These are phyloP conservation scores for Aphanomyces stellatus DNA, from an alignment of 352 stramenopile species.

Conservation along the genomic window DNA sequence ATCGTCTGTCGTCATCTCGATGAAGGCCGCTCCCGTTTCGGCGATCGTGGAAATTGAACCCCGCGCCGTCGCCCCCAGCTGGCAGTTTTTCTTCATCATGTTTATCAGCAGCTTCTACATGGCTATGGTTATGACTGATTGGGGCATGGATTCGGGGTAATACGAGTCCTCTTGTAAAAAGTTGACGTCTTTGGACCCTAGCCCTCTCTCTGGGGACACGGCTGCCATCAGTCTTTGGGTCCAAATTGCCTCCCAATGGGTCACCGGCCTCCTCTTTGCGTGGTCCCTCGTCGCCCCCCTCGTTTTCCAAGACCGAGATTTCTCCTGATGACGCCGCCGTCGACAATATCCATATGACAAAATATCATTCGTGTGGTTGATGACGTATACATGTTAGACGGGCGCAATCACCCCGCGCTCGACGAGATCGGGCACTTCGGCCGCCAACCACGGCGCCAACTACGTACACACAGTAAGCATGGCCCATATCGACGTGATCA, in stretches of 20 bases:
- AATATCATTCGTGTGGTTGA: no score
- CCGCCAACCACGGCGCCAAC: slow-evolving; percentile 80
- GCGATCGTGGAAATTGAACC: slow-evolving; percentile 41
- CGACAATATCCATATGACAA: no score
- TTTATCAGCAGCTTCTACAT: slow-evolving; percentile 88
- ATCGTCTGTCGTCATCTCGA: slow-evolving; percentile 45
- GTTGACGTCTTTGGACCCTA: neutral
- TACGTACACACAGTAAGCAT: slow-evolving; percentile 19
- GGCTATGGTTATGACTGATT: slow-evolving; percentile 93
- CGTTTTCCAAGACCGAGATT: slow-evolving; percentile 91
- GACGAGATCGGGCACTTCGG: slow-evolving; percentile 79
- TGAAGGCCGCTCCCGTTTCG: slow-evolving; percentile 36
- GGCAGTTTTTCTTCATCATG: slow-evolving; percentile 93
- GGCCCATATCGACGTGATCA: neutral
- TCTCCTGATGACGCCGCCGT: no score
- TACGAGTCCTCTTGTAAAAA: neutral
- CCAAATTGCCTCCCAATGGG: slow-evolving; percentile 90
- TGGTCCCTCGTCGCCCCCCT: slow-evolving; percentile 92
- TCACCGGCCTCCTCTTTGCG: slow-evolving; percentile 88
- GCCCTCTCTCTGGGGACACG: neutral
- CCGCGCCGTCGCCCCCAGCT: slow-evolving; percentile 56
- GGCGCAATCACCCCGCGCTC: slow-evolving; percentile 65
- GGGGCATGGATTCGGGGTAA: slow-evolving; percentile 76
- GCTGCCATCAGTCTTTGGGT: slow-evolving; percentile 90
- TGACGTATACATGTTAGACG: no score